Evolutionary conservation across 139 green algal genomes (phyloP).

Genomic region (Auxenochlorella protothecoides): DNA sequence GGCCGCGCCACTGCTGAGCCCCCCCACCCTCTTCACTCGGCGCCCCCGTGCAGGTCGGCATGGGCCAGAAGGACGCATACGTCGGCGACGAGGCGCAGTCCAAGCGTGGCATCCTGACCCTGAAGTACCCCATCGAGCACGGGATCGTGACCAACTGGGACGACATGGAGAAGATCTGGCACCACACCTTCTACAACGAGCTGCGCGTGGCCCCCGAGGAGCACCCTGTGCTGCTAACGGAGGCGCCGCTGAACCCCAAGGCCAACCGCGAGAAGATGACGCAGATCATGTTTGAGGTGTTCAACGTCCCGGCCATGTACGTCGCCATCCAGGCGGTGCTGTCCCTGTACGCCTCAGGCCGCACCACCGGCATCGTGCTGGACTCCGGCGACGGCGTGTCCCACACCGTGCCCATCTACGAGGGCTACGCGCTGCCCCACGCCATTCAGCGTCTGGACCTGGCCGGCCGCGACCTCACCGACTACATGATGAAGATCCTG

Average conservation of each 20-base stretch:
- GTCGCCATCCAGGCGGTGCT: slow-evolving; percentile 95
- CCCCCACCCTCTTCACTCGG: slow-evolving; percentile 64
- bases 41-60: slow-evolving; percentile 65
- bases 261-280: slow-evolving; percentile 60
- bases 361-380: slow-evolving; percentile 97
- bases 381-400: slow-evolving; percentile 94
- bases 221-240: slow-evolving; percentile 97
- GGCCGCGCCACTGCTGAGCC: not conserved
- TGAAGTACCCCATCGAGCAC: slow-evolving; percentile 98
- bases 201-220: slow-evolving; percentile 96
- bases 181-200: slow-evolving; percentile 99
- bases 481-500: slow-evolving; percentile 88
- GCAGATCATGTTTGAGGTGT: slow-evolving; percentile 99
- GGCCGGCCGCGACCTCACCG: slow-evolving; percentile 91
- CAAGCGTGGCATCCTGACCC: slow-evolving; percentile 92
- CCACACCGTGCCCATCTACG: slow-evolving; percentile 97
- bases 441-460: slow-evolving; percentile 93
- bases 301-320: slow-evolving; percentile 95
- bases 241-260: slow-evolving; percentile 97
- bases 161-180: slow-evolving; percentile 99
- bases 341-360: slow-evolving; percentile 92
- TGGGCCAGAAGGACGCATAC: slow-evolving; percentile 93
- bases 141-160: slow-evolving; percentile 98
- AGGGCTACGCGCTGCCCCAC: slow-evolving; percentile 94
- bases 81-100: slow-evolving; percentile 96